Evolutionary conservation across 345 rosid species (phyloP).

Genomic region (Linum usitatissimum): DNA sequence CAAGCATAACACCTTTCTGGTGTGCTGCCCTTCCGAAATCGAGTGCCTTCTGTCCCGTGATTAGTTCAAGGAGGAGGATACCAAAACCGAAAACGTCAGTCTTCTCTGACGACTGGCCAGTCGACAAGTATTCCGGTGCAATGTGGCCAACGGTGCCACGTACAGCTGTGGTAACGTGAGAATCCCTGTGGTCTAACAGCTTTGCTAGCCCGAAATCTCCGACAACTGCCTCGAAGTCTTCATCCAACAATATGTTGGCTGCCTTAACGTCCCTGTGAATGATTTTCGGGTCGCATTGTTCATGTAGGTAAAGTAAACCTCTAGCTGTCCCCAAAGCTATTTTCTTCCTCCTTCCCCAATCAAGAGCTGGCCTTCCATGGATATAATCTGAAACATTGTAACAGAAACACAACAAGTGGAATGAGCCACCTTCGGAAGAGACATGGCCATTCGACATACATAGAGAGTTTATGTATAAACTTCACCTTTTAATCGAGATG

Average conservation of each 20-base stretch:
- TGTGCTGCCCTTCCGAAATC: slow-evolving; percentile 6
- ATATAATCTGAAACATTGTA: background rate
- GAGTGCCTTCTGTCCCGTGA: slow-evolving; percentile 10
- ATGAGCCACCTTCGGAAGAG: background rate
- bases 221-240: slow-evolving; percentile 8
- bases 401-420: no score
- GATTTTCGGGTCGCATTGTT: slow-evolving; percentile 9
- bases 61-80: slow-evolving; percentile 7
- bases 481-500: slow-evolving; percentile 82
- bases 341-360: slow-evolving; percentile 5
- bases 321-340: slow-evolving; percentile 11
- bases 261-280: slow-evolving; percentile 8
- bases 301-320: slow-evolving; percentile 6
- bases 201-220: slow-evolving; percentile 10
- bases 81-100: slow-evolving; percentile 8
- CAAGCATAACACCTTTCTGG: slow-evolving; percentile 11
- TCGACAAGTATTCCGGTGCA: slow-evolving; percentile 7
- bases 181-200: slow-evolving; percentile 8
- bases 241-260: slow-evolving; percentile 9
- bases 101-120: slow-evolving; percentile 10
- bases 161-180: slow-evolving; percentile 8
- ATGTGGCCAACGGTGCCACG: slow-evolving; percentile 12
- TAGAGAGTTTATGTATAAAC: background rate
- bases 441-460: background rate
- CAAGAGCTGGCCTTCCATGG: background rate